These are phyloP conservation scores for Lactifluus hygrophoroides DNA, from an alignment of 768 basidiomycete species.

Conservation along the genomic window DNA sequence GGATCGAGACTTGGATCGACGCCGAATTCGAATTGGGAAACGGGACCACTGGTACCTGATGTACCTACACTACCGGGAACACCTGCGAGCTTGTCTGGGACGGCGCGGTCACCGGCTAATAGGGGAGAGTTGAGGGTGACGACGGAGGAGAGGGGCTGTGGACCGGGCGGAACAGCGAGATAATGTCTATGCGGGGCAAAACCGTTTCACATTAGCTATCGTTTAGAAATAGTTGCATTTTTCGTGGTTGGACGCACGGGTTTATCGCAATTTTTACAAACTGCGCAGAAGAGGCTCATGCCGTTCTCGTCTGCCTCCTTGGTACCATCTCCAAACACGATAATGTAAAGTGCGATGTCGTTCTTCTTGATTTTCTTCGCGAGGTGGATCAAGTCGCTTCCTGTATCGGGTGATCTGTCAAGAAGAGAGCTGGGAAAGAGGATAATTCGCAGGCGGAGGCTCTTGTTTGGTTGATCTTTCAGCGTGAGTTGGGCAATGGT, in stretches of 20 bases:
- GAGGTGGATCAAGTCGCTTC: conserved; percentile 64
- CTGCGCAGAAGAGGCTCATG: conserved; percentile 58
- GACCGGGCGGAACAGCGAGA: conserved; percentile 69
- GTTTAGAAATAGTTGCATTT: too few relatives aligned
- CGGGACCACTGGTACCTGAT: conserved; percentile 27
- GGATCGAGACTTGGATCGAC: conserved; percentile 95
- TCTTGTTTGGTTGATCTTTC: conserved; percentile 98
- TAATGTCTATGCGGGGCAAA: conserved; percentile 51
- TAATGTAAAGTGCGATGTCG: conserved; percentile 90
- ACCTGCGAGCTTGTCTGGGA: conserved; percentile 48
- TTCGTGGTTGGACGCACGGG: conserved; percentile 74
- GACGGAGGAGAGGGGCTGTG: conserved; percentile 76
- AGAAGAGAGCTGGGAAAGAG: conserved; percentile 90
- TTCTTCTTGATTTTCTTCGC: conserved; percentile 99
- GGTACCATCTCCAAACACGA: conserved; percentile 86
- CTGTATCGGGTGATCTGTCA: conserved; percentile 61
- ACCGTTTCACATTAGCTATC: too few relatives aligned
- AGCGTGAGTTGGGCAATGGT: conserved; percentile 92
- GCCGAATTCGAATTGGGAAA: conserved; percentile 62
- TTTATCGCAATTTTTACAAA: conserved; percentile 92
- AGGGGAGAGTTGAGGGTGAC: conserved; percentile 77
- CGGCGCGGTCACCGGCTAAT: conserved; percentile 68
- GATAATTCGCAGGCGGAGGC: conserved; percentile 90
- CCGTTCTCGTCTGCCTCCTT: conserved; percentile 51
- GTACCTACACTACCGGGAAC: conserved; percentile 37